Conservation (phyloP, 441 rosid genomes). For the Corymbia citriodora region DNA sequence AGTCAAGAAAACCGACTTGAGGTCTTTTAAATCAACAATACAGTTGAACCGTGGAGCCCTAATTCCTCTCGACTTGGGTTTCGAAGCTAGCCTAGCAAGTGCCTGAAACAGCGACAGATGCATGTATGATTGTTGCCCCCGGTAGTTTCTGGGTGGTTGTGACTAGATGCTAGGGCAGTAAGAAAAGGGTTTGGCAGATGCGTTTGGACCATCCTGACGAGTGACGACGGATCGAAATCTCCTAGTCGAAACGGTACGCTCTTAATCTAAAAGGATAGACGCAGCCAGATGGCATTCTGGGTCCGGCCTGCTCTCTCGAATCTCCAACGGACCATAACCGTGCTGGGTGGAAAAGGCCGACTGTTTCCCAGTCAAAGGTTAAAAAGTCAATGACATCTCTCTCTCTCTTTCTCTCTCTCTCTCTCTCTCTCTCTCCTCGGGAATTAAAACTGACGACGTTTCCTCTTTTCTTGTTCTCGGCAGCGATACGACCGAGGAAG, state of each 20-base stretch:
- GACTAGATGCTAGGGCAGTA: neutral
- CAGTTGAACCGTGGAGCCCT: neutral
- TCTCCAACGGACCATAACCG: neutral
- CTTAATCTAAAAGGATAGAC: neutral
- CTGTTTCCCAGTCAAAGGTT: neutral
- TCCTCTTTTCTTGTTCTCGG: neutral
- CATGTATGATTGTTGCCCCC: neutral
- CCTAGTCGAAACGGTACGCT: neutral
- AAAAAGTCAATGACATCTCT: neutral
- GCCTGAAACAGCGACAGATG: neutral
- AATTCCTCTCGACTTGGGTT: neutral
- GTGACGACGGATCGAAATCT: neutral
- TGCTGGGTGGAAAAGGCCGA: neutral
- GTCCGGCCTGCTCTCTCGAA: neutral
- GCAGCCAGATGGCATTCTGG: neutral
- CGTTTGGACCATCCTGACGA: neutral
- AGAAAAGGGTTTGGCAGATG: neutral
- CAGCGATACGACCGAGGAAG: neutral
- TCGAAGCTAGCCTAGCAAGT: neutral
- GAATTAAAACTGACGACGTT: neutral
- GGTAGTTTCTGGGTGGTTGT: neutral
- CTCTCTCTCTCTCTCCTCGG: rapidly evolving
- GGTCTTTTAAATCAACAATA: neutral
- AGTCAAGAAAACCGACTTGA: neutral
- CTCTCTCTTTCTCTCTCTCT: neutral